These are phyloP conservation scores for Colletotrichum chrysophilum DNA, from an alignment of 2,329 filamentous ascomycete genomes.

Conservation along the genomic window DNA sequence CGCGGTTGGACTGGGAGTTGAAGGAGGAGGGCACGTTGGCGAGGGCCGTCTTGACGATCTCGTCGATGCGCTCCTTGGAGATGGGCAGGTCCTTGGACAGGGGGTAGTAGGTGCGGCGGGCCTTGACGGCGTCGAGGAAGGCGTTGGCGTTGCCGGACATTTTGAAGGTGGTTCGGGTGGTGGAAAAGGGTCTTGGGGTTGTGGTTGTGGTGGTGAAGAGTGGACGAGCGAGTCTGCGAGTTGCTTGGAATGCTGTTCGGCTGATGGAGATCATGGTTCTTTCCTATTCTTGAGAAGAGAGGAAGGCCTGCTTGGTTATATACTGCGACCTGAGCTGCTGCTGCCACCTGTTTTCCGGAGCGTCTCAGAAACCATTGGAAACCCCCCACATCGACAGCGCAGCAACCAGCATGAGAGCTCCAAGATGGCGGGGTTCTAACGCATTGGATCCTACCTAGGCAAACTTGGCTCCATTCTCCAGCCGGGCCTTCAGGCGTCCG, in stretches of 20 bases:
- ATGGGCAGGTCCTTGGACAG: constrained; percentile 69
- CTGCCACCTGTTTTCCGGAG: neutral
- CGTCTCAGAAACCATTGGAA: constrained; percentile 14
- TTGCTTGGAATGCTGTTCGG: constrained; percentile 4
- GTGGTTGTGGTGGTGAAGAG: neutral
- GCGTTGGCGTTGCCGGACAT: constrained; percentile 42
- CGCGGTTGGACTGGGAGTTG: constrained; percentile 85
- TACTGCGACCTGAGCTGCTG: neutral
- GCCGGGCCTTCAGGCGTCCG: neutral
- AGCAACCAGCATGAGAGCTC: neutral
- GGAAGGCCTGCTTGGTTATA: neutral
- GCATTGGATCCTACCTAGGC: neutral
- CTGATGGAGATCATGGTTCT: neutral
- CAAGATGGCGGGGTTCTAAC: neutral
- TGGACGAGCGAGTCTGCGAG: neutral
- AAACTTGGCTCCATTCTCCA: neutral
- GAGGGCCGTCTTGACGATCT: constrained; percentile 69
- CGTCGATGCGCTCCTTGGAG: constrained; percentile 62
- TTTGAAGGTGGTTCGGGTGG: constrained; percentile 9
- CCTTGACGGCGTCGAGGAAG: constrained; percentile 69
- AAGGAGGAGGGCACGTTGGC: constrained; percentile 79
- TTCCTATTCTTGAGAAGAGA: neutral
- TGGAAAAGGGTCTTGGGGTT: neutral
- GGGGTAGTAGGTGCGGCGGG: constrained; percentile 72
- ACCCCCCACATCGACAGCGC: constrained; percentile 1